Base-by-base conservation (phyloP, 306 rosid genomes). In the Lathyrus sativus region DNA sequence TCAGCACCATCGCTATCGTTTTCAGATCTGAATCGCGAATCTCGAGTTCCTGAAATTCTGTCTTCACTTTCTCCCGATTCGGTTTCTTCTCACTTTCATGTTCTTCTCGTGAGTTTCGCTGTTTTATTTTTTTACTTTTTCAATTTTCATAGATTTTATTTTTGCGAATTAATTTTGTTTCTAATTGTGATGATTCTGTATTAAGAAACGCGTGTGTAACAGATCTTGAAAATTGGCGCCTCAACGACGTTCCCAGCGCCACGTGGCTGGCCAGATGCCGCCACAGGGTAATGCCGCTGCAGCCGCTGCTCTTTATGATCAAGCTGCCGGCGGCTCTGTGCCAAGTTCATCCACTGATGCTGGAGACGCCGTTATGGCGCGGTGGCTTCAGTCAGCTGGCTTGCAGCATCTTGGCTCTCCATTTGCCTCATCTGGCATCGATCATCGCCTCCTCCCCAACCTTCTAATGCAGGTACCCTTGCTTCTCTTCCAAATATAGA, bases 201-300 rank as follows among this genome's bases (percentile, higher is more conserved):
- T 26, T 64, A 60, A 60, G 86, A 79, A 91, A 91, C 72, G 76
- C 64, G 82, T 86, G 42, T 53, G 38, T 53, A 72, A 70, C 75
- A 88, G 95, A 90, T 90, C 97, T 88, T 90, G 84, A 90, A 93
- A 90, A 81, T 95, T 95, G 99, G 99, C 99, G 89, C 99, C 99
- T 28, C 99, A 95, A 87, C 80, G 97, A 59, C 95, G 97, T 63
- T 90, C 99, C 62, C 99, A 90, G 92, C 99, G 99, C 92, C 99
- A 88, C 96, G 87, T 83, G 87, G 96, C 96, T 78, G 99, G 99
- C 85, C 99, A 95, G 92, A 84, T 91, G 97, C 99, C 87, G 86
- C 99, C 89, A 88, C 98, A 90, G 87, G 88, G 87, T 83, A 93
- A 85, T 86, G 92, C 97, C 76, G 93, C 92, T 45, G 92, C 98